Percentiles rank a stretch among this genome's conserved stretches.
These are phyloP conservation scores for Trichoderma sp. DNA, from an alignment of 2,329 filamentous ascomycete species.

Conservation along the genomic window DNA sequence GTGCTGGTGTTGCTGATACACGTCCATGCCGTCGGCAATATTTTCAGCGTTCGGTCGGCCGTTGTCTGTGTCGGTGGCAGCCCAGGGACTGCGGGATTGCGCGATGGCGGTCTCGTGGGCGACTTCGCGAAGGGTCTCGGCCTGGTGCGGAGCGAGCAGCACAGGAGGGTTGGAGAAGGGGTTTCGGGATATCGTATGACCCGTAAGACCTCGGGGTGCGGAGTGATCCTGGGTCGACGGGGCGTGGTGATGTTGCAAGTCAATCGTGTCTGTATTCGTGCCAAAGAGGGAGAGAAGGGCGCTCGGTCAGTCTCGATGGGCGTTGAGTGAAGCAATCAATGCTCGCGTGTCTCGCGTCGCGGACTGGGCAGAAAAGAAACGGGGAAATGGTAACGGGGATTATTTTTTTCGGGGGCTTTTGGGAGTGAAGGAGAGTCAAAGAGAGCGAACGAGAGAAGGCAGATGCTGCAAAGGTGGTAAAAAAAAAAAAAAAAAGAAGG, in stretches of 20 bases:
- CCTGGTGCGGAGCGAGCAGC: conserved; percentile 74
- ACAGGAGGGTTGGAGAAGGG: conserved; percentile 40
- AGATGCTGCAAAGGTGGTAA: background rate
- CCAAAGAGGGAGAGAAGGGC: conserved; percentile 4
- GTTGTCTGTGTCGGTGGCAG: conserved; percentile 44
- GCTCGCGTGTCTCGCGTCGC: conserved; percentile 20
- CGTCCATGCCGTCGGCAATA: conserved; percentile 35
- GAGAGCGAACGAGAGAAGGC: conserved; percentile 1
- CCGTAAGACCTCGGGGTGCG: conserved; percentile 26
- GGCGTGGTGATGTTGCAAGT: conserved; percentile 81
- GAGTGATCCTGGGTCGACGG: conserved; percentile 84
- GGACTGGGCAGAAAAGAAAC: conserved; percentile 22
- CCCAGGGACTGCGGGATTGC: conserved; percentile 62
- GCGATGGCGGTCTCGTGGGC: conserved; percentile 76
- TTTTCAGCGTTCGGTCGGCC: conserved; percentile 23
- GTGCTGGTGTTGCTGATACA: conserved; percentile 39
- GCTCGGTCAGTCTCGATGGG: conserved; percentile 26
- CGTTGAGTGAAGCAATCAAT: conserved; percentile 10
- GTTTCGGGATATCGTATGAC: conserved; percentile 41
- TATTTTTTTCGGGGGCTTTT: background rate
- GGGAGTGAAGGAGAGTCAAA: background rate
- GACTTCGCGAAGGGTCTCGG: conserved; percentile 78
- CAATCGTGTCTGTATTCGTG: conserved; percentile 74
- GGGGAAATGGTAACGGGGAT: background rate
- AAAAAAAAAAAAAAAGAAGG: background rate